Evolutionary conservation across 1,284 basidiomycete genomes (phyloP).

Genomic region (Testicularia cyperi): DNA sequence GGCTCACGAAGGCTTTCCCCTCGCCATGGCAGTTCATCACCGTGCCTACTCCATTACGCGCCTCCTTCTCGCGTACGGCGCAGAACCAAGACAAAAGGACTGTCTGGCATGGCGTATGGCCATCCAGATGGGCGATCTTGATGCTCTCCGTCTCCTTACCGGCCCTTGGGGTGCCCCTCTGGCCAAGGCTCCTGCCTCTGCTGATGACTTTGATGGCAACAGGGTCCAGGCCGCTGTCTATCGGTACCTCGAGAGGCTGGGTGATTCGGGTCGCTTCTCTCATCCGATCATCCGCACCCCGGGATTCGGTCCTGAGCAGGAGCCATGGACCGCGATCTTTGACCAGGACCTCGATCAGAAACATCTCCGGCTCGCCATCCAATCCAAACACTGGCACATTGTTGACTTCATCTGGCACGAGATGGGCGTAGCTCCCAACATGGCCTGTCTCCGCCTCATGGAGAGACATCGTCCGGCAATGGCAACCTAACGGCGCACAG

Average conservation of each 20-base stretch:
- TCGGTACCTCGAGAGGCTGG: too few species aligned
- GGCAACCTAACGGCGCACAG: too few species aligned
- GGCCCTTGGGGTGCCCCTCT: too few species aligned
- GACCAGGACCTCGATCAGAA: slow-evolving; percentile 6
- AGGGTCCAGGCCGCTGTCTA: too few species aligned
- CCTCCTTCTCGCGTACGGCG: slow-evolving; percentile 18
- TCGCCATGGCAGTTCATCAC: slow-evolving; percentile 31
- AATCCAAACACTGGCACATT: slow-evolving; percentile 9
- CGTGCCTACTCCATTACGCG: slow-evolving; percentile 10
- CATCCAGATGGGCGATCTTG: slow-evolving; percentile 12
- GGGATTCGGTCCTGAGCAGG: too few species aligned
- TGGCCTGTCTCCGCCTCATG: slow-evolving; percentile 17
- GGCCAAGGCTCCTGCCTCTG: neutral
- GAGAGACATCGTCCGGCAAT: slow-evolving; percentile 15
- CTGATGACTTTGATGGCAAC: too few species aligned
- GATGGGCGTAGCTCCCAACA: slow-evolving; percentile 17
- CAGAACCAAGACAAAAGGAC: slow-evolving; percentile 18
- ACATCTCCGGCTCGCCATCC: slow-evolving; percentile 16
- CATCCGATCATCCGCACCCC: too few species aligned
- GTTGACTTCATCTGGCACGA: slow-evolving; percentile 36
- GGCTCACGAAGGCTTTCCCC: slow-evolving; percentile 25
- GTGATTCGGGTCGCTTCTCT: too few species aligned
- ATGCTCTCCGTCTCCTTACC: slow-evolving; percentile 12
- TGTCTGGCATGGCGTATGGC: slow-evolving; percentile 24
- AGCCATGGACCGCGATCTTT: too few species aligned